These are phyloP conservation scores for Lachnellula subtilissima DNA, from an alignment of 2,329 filamentous ascomycete genomes.

Conservation along the genomic window DNA sequence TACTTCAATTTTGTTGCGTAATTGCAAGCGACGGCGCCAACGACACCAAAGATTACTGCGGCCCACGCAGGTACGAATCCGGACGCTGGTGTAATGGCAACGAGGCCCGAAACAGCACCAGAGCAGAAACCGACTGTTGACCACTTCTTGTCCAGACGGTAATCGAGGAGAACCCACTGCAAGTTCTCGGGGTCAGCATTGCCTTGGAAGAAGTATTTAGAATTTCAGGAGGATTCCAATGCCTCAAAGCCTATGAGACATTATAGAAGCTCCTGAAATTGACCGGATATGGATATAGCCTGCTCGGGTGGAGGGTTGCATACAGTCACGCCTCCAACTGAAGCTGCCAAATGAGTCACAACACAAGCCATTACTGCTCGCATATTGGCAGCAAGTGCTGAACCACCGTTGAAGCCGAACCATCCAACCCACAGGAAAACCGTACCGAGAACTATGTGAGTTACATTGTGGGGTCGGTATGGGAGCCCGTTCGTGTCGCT, in stretches of 20 bases:
- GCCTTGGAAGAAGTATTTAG: too few relatives aligned
- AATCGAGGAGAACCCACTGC: constrained; percentile 78
- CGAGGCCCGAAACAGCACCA: constrained; percentile 79
- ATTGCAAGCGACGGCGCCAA: constrained; percentile 75
- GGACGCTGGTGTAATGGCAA: constrained; percentile 83
- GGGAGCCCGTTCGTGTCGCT: constrained; percentile 77
- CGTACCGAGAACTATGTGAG: constrained; percentile 85
- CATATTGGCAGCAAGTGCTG: constrained; percentile 74
- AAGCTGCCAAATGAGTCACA: constrained; percentile 80
- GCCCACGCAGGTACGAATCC: constrained; percentile 82
- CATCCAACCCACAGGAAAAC: constrained; percentile 94
- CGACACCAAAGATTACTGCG: constrained; percentile 71
- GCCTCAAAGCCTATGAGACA: too few relatives aligned
- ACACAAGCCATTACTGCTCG: constrained; percentile 82
- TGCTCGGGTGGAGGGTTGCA: too few relatives aligned
- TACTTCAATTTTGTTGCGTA: constrained; percentile 92
- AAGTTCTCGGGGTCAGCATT: too few relatives aligned
- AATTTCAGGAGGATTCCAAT: too few relatives aligned
- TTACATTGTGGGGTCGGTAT: constrained; percentile 89
- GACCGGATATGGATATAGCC: too few relatives aligned
- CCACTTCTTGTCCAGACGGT: constrained; percentile 85
- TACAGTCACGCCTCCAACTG: constrained; percentile 71
- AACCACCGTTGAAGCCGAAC: constrained; percentile 93
- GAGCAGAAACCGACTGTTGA: constrained; percentile 92
- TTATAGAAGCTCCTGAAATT: too few relatives aligned